Percentiles rank a stretch among this genome's conserved stretches.
Conservation (phyloP, 75 land plant genomes). For the Sequoia sempervirens region DNA sequence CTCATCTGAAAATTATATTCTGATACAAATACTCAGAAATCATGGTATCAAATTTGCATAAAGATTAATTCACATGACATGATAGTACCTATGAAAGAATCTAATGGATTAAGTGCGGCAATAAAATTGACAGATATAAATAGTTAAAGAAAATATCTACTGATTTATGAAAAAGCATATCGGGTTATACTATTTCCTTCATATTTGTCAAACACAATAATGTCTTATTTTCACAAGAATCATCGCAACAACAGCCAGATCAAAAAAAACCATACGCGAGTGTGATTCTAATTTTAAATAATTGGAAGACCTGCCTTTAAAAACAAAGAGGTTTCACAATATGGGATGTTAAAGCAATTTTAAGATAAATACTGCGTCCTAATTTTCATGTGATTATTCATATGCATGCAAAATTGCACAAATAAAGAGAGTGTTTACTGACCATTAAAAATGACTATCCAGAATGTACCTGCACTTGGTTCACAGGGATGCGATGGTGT, state of each 20-base stretch:
- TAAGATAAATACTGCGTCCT: background rate
- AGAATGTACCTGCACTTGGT: background rate
- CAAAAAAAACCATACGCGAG: background rate
- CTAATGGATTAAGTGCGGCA: background rate
- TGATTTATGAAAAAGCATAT: background rate
- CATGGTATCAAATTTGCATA: background rate
- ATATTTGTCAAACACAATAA: background rate
- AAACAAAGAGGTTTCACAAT: background rate
- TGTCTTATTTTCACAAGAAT: background rate
- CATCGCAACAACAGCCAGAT: background rate
- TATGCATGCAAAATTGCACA: background rate
- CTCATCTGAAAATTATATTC: background rate
- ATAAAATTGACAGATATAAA: background rate
- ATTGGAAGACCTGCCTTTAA: background rate
- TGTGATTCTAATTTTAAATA: background rate
- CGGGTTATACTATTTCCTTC: background rate
- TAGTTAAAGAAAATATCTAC: background rate
- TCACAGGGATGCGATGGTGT: background rate
- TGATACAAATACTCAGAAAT: background rate
- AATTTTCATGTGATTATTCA: background rate
- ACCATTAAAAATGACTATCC: background rate
- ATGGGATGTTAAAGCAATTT: background rate
- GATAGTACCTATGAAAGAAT: background rate
- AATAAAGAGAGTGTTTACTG: background rate
- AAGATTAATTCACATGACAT: background rate